A percentile compares a stretch with the other conserved stretches of the same genome.
These are phyloP conservation scores for Tanacetum coccineum DNA, from an alignment of 129 eudicot genomes.

Conservation along the genomic window DNA sequence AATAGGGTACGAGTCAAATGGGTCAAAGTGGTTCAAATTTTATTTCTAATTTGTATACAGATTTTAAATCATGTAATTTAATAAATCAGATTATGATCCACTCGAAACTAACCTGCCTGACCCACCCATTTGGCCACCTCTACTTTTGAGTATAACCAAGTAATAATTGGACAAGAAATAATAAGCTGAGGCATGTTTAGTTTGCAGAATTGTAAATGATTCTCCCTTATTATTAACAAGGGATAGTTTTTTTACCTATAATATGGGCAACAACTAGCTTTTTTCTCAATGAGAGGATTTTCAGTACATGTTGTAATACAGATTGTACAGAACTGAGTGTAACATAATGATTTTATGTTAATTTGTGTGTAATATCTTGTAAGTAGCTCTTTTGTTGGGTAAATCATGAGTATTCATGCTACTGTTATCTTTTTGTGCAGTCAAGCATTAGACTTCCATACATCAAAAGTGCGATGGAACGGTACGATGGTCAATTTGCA, in stretches of 20 bases:
- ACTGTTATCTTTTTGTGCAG: constrained; percentile 39
- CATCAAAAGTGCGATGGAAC: constrained; percentile 73
- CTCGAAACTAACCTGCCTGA: too few species aligned
- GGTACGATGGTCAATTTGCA: constrained; percentile 74
- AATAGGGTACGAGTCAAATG: too few species aligned
- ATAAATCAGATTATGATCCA: too few species aligned
- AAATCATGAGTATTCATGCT: not conserved
- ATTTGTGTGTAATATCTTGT: not conserved
- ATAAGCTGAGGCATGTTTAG: not conserved
- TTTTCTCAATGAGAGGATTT: not conserved
- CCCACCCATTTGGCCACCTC: too few species aligned
- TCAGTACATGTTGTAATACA: not conserved
- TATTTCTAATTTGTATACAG: too few species aligned
- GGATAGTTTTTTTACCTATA: not conserved
- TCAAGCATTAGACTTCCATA: constrained; percentile 88
- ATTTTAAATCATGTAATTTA: too few species aligned
- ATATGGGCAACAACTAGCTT: not conserved
- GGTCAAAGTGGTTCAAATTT: too few species aligned
- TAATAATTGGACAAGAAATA: not conserved
- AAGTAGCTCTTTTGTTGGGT: not conserved
- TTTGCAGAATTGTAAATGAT: not conserved
- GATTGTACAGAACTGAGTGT: not conserved
- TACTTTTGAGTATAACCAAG: too few species aligned
- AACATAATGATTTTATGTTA: not conserved
- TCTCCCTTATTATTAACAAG: not conserved